Percentiles rank a stretch among this genome's conserved stretches.
These are phyloP conservation scores for Rhizodiscina lignyota DNA, from an alignment of 495 filamentous ascomycete species.

Conservation along the genomic window DNA sequence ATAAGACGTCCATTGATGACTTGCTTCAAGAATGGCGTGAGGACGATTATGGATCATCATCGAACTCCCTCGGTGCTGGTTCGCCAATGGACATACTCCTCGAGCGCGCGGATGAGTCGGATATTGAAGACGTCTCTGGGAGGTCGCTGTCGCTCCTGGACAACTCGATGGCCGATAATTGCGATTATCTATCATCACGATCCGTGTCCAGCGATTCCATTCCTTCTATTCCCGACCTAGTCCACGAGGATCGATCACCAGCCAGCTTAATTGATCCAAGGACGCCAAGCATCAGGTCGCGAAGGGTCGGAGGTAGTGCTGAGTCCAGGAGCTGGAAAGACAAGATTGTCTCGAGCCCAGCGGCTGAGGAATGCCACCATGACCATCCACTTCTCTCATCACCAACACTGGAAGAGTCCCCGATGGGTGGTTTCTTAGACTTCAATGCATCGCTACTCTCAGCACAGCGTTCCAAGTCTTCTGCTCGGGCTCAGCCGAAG, in stretches of 20 bases:
- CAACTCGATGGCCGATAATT: constrained; percentile 3
- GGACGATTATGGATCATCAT: constrained; percentile 11
- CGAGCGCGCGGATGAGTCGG: constrained; percentile 15
- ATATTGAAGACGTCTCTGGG: constrained; percentile 1
- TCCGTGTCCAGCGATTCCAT: constrained; percentile 22
- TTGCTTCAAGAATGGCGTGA: constrained; percentile 22
- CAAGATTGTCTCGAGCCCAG: constrained; percentile 12
- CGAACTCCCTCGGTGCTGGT: constrained; percentile 8
- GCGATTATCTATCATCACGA: constrained; percentile 10
- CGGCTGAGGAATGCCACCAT: constrained; percentile 15
- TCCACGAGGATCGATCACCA: constrained; percentile 13
- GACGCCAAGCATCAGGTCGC: constrained; percentile 11
- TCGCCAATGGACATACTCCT: constrained; percentile 23
- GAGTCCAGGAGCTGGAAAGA: constrained; percentile 9
- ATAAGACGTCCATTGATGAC: constrained; percentile 23
- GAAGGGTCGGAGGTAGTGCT: constrained; percentile 2
- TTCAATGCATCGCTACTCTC: too few species aligned
- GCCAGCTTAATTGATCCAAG: constrained; percentile 10
- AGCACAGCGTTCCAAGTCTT: neutral
- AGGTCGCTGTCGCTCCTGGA: neutral
- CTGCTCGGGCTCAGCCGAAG: neutral
- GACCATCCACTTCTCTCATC: constrained; percentile 19
- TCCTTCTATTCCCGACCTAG: constrained; percentile 19
- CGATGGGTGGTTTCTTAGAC: too few species aligned
- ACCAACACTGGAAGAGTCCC: neutral